Percentiles rank a stretch among this genome's conserved stretches.
Evolutionary conservation across 345 rosid genomes (phyloP).

Genomic region (Raphanus sativus): DNA sequence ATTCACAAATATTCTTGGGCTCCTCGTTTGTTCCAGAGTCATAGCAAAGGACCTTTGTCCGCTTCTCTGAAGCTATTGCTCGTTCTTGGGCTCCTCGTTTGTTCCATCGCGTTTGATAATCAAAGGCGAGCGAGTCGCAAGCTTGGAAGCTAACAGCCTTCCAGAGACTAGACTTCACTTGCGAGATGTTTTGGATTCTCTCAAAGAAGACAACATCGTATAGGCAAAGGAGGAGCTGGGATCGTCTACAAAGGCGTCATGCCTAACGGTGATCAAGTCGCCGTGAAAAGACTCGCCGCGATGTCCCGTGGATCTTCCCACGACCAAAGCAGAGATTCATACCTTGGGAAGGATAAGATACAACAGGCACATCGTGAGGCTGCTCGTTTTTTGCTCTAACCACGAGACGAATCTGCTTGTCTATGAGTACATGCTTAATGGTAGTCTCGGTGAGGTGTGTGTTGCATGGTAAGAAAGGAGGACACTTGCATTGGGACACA

Average conservation of each 20-base stretch:
- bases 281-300: conserved; percentile 75
- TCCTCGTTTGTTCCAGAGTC: no score
- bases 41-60: conserved; percentile 70
- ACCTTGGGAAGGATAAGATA: conserved; percentile 87
- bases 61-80: conserved; percentile 81
- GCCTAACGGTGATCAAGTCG: conserved; percentile 82
- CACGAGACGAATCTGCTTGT: conserved; percentile 89
- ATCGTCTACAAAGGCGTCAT: conserved; percentile 78
- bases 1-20: no score
- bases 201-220: conserved; percentile 80
- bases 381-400: conserved; percentile 83
- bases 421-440: conserved; percentile 88
- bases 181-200: conserved; percentile 79
- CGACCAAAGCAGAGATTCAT: conserved; percentile 94
- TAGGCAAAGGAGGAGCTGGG: conserved; percentile 96
- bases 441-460: conserved; percentile 92
- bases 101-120: no score
- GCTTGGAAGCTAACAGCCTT: conserved; percentile 91
- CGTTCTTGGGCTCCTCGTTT: conserved; percentile 75
- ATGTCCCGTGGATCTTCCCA: conserved; percentile 92
- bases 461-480: conserved; percentile 90
- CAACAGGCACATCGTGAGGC: conserved; percentile 78
- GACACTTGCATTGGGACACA: conserved; percentile 85
- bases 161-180: conserved; percentile 84
- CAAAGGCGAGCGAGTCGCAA: conserved; percentile 84